Conservation (phyloP, 106 monocot species). For the Acorus gramineus region DNA sequence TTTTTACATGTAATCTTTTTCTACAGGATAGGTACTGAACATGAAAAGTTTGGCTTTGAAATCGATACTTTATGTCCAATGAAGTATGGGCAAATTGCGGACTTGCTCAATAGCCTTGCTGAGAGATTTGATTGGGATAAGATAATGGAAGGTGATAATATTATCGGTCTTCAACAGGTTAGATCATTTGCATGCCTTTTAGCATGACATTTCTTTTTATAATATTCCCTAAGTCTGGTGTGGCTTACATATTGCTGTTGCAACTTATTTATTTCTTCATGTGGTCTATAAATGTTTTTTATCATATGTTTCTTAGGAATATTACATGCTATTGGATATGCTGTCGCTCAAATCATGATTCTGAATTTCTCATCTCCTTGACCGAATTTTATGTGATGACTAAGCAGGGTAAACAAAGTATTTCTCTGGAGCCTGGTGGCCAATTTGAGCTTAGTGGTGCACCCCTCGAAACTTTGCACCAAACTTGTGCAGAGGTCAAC, state of each 20-base stretch:
- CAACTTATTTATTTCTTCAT: no score
- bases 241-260: no score
- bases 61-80: conserved; percentile 69
- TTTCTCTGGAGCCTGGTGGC: conserved; percentile 92
- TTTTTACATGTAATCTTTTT: neutral
- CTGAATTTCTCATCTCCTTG: no score
- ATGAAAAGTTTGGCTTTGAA: conserved; percentile 97
- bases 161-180: conserved; percentile 95
- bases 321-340: no score
- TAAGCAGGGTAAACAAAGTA: conserved; percentile 87
- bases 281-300: no score
- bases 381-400: conserved; percentile 4
- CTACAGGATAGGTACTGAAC: conserved; percentile 98
- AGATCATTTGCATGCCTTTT: conserved; percentile 4
- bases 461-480: conserved; percentile 91
- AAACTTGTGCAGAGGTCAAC: conserved; percentile 98
- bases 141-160: conserved; percentile 74
- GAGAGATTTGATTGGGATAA: conserved; percentile 98
- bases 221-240: no score
- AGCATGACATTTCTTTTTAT: neutral
- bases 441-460: conserved; percentile 99
- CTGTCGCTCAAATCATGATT: neutral
- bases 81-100: conserved; percentile 76
- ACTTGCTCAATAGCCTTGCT: conserved; percentile 70
- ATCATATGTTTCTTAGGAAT: no score